A percentile compares a stretch with the other conserved stretches of the same genome.
phyloP scores from a whole-genome alignment of 2,329 filamentous ascomycete genomes.

The Nigrospora oryzae region DNA sequence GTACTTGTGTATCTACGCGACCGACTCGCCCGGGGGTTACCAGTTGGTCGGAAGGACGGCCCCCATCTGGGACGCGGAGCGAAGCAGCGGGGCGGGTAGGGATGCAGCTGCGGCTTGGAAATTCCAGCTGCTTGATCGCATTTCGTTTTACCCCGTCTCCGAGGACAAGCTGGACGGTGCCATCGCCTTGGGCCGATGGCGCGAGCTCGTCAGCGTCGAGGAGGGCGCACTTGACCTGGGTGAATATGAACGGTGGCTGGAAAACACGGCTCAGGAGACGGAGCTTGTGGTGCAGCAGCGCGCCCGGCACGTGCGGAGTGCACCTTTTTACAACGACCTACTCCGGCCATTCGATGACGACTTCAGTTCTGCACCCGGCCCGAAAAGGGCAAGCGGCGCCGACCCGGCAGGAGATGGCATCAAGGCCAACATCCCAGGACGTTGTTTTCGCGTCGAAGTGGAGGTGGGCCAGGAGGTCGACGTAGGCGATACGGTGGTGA shows the following conservation, averaged over 20 bases:
- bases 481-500: neutral
- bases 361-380: too few species aligned
- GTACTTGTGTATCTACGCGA: conserved; percentile 25
- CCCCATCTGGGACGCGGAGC: conserved; percentile 19
- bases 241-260: conserved; percentile 23
- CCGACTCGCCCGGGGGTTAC: conserved; percentile 29
- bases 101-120: conserved; percentile 16
- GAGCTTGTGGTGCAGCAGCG: neutral
- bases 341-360: neutral
- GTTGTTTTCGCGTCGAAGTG: neutral
- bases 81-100: neutral
- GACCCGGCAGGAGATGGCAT: neutral
- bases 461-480: neutral
- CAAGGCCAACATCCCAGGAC: neutral
- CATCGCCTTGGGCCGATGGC: neutral
- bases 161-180: conserved; percentile 18
- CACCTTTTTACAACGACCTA: neutral
- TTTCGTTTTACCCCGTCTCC: conserved; percentile 20
- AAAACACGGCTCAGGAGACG: neutral
- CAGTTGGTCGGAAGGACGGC: conserved; percentile 23
- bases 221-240: conserved; percentile 19
- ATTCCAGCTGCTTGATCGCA: conserved; percentile 23
- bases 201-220: conserved; percentile 14
- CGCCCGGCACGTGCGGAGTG: neutral
- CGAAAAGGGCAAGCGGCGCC: too few species aligned